A percentile compares a stretch with the other conserved stretches of the same genome.
Conservation (phyloP, 108 stramenopile genomes). For the Schizochytrium sp. region DNA sequence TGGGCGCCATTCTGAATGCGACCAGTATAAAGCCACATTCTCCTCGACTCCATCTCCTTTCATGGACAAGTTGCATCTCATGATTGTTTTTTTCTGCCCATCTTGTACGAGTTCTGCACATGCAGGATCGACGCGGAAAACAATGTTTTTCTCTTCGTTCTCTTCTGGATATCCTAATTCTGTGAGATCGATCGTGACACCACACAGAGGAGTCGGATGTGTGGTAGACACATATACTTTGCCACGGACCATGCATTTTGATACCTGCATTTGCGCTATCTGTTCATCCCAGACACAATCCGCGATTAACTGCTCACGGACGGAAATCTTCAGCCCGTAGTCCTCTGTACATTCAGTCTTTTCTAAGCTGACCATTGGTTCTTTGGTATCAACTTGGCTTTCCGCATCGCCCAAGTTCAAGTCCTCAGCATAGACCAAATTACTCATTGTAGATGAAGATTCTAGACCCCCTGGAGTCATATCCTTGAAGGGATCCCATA, state of each 20-base stretch:
- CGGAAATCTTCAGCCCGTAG: background rate
- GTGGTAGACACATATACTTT: background rate
- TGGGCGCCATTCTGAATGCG: background rate
- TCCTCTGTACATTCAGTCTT: background rate
- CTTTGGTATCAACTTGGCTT: background rate
- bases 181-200: background rate
- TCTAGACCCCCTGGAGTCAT: background rate
- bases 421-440: too few relatives aligned
- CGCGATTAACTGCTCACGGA: background rate
- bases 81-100: background rate
- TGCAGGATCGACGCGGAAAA: background rate
- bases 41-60: background rate
- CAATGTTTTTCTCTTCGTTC: too few relatives aligned
- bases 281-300: background rate
- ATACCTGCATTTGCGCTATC: background rate
- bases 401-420: background rate
- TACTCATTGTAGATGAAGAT: too few relatives aligned
- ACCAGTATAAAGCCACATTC: slow-evolving; percentile 7
- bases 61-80: background rate
- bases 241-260: slow-evolving; percentile 17
- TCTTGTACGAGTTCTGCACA: background rate
- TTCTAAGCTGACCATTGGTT: background rate
- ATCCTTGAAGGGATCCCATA: background rate
- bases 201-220: background rate
- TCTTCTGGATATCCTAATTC: background rate